phyloP scores from a whole-genome alignment of 2,329 filamentous ascomycete genomes.

The Colletotrichum salicis region DNA sequence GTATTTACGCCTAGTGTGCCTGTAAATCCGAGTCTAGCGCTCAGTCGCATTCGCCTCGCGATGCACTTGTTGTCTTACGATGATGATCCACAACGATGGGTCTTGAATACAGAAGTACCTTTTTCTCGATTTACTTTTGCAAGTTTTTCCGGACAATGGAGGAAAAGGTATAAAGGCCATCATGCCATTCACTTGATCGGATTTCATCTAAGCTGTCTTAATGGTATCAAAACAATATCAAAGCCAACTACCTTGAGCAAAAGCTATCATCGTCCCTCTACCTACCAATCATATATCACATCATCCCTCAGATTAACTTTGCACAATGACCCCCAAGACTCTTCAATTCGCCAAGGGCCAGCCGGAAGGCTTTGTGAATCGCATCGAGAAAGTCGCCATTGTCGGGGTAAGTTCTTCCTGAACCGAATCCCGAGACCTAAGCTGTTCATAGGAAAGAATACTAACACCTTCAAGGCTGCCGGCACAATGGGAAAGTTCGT shows the following conservation, averaged over 20 bases:
- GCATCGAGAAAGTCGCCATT: slow-evolving; percentile 56
- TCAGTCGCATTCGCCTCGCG: neutral
- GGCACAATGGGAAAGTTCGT: slow-evolving; percentile 56
- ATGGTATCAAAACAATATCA: neutral
- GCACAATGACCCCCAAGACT: slow-evolving; percentile 8
- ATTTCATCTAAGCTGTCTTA: neutral
- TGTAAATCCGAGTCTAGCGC: neutral
- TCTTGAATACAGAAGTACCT: neutral
- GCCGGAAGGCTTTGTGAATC: slow-evolving; percentile 51
- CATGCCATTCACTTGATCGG: neutral
- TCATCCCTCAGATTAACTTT: neutral
- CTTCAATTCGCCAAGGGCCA: slow-evolving; percentile 47
- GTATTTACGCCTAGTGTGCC: neutral
- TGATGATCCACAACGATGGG: neutral
- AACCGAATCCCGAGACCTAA: neutral
- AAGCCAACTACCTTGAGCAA: neutral
- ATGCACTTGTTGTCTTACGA: neutral
- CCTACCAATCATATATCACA: neutral
- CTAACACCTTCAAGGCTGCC: slow-evolving; percentile 43
- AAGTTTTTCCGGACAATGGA: neutral
- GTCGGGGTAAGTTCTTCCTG: slow-evolving; percentile 54
- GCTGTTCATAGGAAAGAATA: slow-evolving; percentile 19
- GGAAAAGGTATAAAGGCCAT: neutral
- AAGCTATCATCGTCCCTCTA: neutral
- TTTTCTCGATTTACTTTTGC: no score